Conservation (phyloP, 2,329 filamentous ascomycete genomes). For the Parastagonospora avenae region DNA sequence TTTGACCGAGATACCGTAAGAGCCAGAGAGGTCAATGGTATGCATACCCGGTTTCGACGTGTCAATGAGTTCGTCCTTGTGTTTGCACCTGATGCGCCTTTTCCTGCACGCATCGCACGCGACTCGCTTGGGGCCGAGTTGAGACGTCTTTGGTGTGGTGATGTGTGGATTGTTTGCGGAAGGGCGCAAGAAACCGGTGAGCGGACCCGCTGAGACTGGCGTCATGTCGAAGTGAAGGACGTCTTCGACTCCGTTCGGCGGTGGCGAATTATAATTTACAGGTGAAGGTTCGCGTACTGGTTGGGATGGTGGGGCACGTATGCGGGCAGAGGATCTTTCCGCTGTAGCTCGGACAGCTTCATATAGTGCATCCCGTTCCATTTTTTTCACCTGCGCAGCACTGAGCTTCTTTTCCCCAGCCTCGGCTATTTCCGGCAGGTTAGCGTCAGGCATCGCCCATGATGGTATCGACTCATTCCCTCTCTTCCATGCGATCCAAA, state of each 20-base stretch:
- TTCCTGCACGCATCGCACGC: slow-evolving; percentile 68
- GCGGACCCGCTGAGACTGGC: slow-evolving; percentile 23
- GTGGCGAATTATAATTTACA: slow-evolving; percentile 12
- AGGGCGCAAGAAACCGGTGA: slow-evolving; percentile 45
- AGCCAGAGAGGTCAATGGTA: slow-evolving; percentile 39
- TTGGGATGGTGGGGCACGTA: slow-evolving; percentile 28
- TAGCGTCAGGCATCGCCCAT: slow-evolving; percentile 65
- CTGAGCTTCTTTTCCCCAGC: slow-evolving; percentile 59
- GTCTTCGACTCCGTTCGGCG: slow-evolving; percentile 16
- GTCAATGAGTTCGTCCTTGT: slow-evolving; percentile 60
- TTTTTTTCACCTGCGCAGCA: slow-evolving; percentile 59
- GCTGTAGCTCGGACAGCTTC: slow-evolving; percentile 51
- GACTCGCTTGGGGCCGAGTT: slow-evolving; percentile 64
- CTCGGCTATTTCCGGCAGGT: slow-evolving; percentile 51
- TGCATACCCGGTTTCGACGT: slow-evolving; percentile 37
- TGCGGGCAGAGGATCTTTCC: slow-evolving; percentile 48
- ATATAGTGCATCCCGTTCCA: slow-evolving; percentile 59
- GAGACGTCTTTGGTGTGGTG: slow-evolving; percentile 61
- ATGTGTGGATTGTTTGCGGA: slow-evolving; percentile 46
- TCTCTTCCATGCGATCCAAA: slow-evolving; percentile 71
- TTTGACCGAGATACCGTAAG: slow-evolving; percentile 41
- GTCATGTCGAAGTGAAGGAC: slow-evolving; percentile 14
- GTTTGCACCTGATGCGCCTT: slow-evolving; percentile 66
- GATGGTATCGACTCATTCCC: slow-evolving; percentile 66
- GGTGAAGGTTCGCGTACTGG: slow-evolving; percentile 1